Percentiles rank a stretch among this genome's conserved stretches.
Conservation (phyloP, 352 stramenopile species). For the Phytophthora europaea region DNA sequence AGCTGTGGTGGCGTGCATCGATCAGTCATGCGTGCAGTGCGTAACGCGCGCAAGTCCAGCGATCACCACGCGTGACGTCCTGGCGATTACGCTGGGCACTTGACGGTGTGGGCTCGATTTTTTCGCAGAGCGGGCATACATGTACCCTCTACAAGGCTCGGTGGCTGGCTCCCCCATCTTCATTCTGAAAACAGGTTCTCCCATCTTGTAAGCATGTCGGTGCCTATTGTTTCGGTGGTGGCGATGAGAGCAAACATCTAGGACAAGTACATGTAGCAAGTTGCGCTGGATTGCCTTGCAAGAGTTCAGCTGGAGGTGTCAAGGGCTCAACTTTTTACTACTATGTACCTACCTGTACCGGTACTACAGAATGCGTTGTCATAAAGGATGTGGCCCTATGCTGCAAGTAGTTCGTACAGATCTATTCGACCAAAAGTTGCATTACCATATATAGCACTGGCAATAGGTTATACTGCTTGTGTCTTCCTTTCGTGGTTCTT, state of each 20-base stretch:
- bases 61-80: slow-evolving; percentile 2
- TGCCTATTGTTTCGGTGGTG: background rate
- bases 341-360: no score
- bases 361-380: background rate
- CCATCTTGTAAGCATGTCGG: background rate
- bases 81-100: background rate
- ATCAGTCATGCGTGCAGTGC: slow-evolving; percentile 9
- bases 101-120: background rate
- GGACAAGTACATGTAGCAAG: background rate
- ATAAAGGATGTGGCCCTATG: background rate
- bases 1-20: slow-evolving; percentile 1
- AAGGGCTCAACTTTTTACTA: no score
- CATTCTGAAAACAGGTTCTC: no score
- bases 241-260: background rate
- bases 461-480: background rate
- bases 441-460: slow-evolving; percentile 21
- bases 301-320: no score
- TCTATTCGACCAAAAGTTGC: slow-evolving; percentile 9
- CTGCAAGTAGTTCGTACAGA: background rate
- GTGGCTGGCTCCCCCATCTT: background rate
- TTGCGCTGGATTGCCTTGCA: background rate
- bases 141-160: background rate
- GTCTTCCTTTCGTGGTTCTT: background rate
- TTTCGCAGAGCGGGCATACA: slow-evolving; percentile 4
- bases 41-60: slow-evolving; percentile 15